Base-by-base conservation (phyloP, 169 alveolate species). In the Plasmodium malariae region DNA sequence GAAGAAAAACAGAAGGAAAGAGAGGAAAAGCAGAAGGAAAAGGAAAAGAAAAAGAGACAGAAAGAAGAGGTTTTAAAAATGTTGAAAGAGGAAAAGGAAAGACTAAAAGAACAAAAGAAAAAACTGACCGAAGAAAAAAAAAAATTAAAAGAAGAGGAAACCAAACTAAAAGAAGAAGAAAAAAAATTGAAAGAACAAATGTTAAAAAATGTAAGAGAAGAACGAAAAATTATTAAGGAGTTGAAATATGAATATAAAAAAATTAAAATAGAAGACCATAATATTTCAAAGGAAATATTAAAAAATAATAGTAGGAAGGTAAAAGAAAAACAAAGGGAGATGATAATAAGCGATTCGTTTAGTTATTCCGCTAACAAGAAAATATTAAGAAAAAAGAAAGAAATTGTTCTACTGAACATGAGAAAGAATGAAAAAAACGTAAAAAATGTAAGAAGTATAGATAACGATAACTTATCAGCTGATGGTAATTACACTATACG, bases 71-170 rank as follows among this genome's bases (percentile, higher is more conserved):
- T 65, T 14, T 17, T 65, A 1, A 40, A 32, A 74, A 43, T 28
- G 21, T 11, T 24, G n/a, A 45, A 68, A 32, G 67, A 34, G 51
- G 54, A 72, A 30, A 54, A 54, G 19, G 51, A 72, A 55, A 72
- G 45, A 43, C 9, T 43, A 24, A 70, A 51, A 49, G 70, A 34
- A 34, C 37, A 34, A 48, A 72, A 34, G 51, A 72, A 54, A 49
- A 51, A 65, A 74, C 19, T 43, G 14, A 37, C 14, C 26, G 45
- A 68, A 32, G 67, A 72, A 32, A 63, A 30, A 11, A n/a, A 30
- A 63, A 63, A 21, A 72, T n/a, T 34, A 3, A 14, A 21, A 65
- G 19, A 17, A 36, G 49, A 14, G 17, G 14, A 28, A 63, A 63
- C 26, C 3, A 30, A 14, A 17, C 30, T 17, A 28, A 28, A 24